Evolutionary conservation across 768 basidiomycete genomes (phyloP).

Genomic region (Lentinula detonsa): DNA sequence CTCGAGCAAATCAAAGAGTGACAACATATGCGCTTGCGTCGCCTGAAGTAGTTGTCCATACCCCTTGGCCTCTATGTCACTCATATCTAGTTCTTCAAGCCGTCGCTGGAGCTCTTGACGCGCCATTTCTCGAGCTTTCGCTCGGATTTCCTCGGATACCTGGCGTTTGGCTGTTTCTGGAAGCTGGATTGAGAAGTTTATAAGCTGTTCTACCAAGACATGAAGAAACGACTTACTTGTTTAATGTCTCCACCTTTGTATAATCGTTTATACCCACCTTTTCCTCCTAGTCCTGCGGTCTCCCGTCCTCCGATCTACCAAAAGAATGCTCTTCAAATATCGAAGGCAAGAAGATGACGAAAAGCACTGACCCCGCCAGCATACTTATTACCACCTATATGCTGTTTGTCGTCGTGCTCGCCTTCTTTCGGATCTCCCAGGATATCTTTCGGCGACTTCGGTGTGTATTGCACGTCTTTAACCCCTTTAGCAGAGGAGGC

Average conservation of each 20-base stretch:
- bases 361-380: constrained; percentile 50
- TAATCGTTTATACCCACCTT: constrained; percentile 62
- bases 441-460: constrained; percentile 33
- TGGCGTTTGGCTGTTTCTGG: constrained; percentile 48
- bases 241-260: constrained; percentile 61
- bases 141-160: constrained; percentile 56
- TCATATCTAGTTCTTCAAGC: constrained; percentile 62
- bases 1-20: constrained; percentile 56
- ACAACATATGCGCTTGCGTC: constrained; percentile 56
- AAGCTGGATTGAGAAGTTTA: constrained; percentile 25
- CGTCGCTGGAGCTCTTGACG: constrained; percentile 53
- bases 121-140: constrained; percentile 63
- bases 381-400: constrained; percentile 58
- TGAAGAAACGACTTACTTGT: constrained; percentile 29
- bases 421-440: constrained; percentile 56
- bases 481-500: constrained; percentile 37
- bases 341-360: not conserved
- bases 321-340: not conserved
- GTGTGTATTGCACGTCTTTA: constrained; percentile 52
- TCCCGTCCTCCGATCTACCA: constrained; percentile 57
- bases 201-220: not conserved
- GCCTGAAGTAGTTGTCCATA: constrained; percentile 47
- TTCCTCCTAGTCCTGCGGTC: constrained; percentile 61
- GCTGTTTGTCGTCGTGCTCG: constrained; percentile 55
- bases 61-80: constrained; percentile 43